phyloP scores from a whole-genome alignment of 2,329 filamentous ascomycete genomes.

The Trichoderma citrinoviride region DNA sequence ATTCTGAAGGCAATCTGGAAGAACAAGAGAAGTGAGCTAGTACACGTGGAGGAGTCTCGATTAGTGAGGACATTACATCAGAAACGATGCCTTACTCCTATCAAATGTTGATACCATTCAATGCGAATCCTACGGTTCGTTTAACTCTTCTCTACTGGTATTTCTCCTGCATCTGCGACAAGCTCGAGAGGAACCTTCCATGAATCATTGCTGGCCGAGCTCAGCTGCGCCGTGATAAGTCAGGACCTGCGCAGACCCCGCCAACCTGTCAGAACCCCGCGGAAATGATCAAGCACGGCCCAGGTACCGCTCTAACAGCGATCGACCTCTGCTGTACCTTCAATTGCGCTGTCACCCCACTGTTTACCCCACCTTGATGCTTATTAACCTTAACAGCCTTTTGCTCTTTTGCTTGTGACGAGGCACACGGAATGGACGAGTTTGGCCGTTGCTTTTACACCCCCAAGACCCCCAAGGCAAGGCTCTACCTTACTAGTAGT shows the following conservation, averaged over 20 bases:
- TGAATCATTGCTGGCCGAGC: neutral
- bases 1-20: no score
- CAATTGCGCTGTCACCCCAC: neutral
- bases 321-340: neutral
- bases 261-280: neutral
- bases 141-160: no score
- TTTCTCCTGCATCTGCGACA: no score
- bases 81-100: no score
- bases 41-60: no score
- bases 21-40: no score
- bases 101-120: no score
- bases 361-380: neutral
- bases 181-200: no score
- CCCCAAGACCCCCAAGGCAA: neutral
- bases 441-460: neutral
- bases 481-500: no score
- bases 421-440: no score
- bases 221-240: neutral
- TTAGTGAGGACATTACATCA: no score
- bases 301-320: conserved; percentile 9
- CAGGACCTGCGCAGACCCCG: conserved; percentile 5
- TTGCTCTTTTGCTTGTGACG: conserved; percentile 1
- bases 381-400: neutral
- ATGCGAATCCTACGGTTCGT: no score
- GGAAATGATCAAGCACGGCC: neutral